These are phyloP conservation scores for Phylloporus sp. DNA, from an alignment of 768 basidiomycete species.

Conservation along the genomic window DNA sequence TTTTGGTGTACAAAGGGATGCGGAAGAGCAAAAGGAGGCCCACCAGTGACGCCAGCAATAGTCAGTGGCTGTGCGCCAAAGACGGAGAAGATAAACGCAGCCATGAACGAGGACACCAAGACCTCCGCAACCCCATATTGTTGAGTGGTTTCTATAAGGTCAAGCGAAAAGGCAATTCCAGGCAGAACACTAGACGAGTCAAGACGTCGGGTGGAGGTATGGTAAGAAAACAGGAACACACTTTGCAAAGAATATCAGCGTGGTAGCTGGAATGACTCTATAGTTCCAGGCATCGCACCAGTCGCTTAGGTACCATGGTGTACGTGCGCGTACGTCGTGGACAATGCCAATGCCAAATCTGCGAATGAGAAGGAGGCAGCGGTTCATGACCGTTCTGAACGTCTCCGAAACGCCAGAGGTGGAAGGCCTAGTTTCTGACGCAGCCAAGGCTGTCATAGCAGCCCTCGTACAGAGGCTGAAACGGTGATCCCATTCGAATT, in stretches of 20 bases:
- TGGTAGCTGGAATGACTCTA: slow-evolving; percentile 81
- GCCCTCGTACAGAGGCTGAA: too few species aligned
- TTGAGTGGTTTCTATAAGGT: slow-evolving; percentile 86
- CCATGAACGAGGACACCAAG: slow-evolving; percentile 80
- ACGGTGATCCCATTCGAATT: not conserved
- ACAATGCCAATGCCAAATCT: slow-evolving; percentile 58
- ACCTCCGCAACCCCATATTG: slow-evolving; percentile 91
- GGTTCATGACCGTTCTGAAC: not conserved
- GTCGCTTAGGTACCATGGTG: slow-evolving; percentile 79
- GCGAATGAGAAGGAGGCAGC: slow-evolving; percentile 16
- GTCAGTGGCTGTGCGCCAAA: slow-evolving; percentile 89
- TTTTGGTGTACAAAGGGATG: not conserved
- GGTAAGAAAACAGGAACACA: slow-evolving; percentile 32
- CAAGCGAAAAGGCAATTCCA: slow-evolving; percentile 87
- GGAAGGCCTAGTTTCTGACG: not conserved
- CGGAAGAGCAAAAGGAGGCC: slow-evolving; percentile 1
- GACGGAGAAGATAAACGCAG: slow-evolving; percentile 81
- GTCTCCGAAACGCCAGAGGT: not conserved
- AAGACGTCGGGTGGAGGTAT: not conserved
- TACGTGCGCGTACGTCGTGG: slow-evolving; percentile 64
- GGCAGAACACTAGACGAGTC: slow-evolving; percentile 62
- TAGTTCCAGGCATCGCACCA: slow-evolving; percentile 95
- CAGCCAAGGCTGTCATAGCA: not conserved
- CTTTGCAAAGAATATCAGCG: slow-evolving; percentile 85
- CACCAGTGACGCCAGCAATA: slow-evolving; percentile 88